phyloP scores from a whole-genome alignment of 2,329 filamentous ascomycete genomes.

The Zalaria obscura region DNA sequence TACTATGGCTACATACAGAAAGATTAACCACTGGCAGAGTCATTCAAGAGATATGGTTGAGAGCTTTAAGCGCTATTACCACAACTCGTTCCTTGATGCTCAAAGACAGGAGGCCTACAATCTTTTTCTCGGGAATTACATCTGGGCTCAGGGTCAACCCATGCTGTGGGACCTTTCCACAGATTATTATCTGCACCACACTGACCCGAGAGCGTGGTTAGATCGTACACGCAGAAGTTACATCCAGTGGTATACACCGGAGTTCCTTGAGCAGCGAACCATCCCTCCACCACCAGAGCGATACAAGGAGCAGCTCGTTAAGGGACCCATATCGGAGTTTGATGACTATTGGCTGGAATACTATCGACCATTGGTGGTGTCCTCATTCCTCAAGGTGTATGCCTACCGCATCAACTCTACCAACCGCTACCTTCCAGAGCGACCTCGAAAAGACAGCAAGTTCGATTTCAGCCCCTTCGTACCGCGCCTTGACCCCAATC shows the following conservation, averaged over 20 bases:
- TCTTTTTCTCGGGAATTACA: conserved; percentile 90
- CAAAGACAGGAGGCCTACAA: conserved; percentile 98
- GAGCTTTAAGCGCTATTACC: conserved; percentile 97
- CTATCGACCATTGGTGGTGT: conserved; percentile 76
- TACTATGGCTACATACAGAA: conserved; percentile 97
- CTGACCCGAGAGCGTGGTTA: conserved; percentile 62
- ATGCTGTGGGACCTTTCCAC: conserved; percentile 95
- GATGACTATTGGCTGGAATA: conserved; percentile 98
- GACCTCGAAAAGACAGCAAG: conserved; percentile 45
- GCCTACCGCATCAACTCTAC: conserved; percentile 86
- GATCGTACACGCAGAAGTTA: conserved; percentile 53
- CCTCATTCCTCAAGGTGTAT: conserved; percentile 85
- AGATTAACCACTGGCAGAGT: conserved; percentile 97
- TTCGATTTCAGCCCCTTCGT: conserved; percentile 84
- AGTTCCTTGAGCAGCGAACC: conserved; percentile 49
- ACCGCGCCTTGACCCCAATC: conserved; percentile 39
- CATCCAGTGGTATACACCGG: conserved; percentile 75
- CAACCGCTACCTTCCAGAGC: conserved; percentile 66
- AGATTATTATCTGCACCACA: conserved; percentile 92
- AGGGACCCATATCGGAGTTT: conserved; percentile 27
- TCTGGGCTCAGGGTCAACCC: conserved; percentile 71
- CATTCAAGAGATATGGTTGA: conserved; percentile 98
- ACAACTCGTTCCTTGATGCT: conserved; percentile 96
- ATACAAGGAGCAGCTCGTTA: conserved; percentile 3
- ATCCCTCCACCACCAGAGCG: conserved; percentile 36